Base-by-base conservation (phyloP, 495 filamentous ascomycete species). In the Umbilicaria muhlenbergii region DNA sequence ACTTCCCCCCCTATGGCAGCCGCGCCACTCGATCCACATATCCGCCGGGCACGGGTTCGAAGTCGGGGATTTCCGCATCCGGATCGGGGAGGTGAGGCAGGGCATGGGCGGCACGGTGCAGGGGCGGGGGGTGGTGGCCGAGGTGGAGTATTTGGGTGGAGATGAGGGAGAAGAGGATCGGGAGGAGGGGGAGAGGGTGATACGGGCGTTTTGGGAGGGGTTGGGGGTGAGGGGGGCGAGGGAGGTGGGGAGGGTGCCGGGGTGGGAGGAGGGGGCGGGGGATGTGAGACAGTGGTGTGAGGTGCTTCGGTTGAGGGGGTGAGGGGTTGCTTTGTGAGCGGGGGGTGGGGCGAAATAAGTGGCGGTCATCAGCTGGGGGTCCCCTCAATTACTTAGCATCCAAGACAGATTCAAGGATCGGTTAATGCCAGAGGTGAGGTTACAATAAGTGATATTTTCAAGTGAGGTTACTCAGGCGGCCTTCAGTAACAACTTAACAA, bases 1-100 rank as follows among this genome's bases (percentile, higher is more conserved):
- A 36, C 34, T 56, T n/a, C 36, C 34, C 5, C 45, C 48, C n/a
- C 21, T 54, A n/a, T 56, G 54, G 54, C 44, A 48, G 37, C 39
- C 33, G 33, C 43, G 51, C 3, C 51, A 51, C 7, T 17, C 40
- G 8, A 17, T 51, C 4, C 34, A 33, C 3, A 37, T 49, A 12
- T 12, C 17, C 1, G 14, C 47, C 4, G 54, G 54, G 18, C 21
- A 34, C 8, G 43, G 31, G 2, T 46, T 48, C 36, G 43, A 47
- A 24, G 13, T 52, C 28, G 50, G 41, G 12, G 50, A 42, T 38
- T 49, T 52, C 15, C 41, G 41, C 15, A 38, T 56, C 5, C 18
- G 51, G 24, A 16, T 54, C 10, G 54, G 48, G 32, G 54, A 56
- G 21, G 17, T 56, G 35, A 51, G 40, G 40, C 44, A 39, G 24